Conservation (phyloP, 768 basidiomycete genomes). For the Psilocybe subaeruginosa region DNA sequence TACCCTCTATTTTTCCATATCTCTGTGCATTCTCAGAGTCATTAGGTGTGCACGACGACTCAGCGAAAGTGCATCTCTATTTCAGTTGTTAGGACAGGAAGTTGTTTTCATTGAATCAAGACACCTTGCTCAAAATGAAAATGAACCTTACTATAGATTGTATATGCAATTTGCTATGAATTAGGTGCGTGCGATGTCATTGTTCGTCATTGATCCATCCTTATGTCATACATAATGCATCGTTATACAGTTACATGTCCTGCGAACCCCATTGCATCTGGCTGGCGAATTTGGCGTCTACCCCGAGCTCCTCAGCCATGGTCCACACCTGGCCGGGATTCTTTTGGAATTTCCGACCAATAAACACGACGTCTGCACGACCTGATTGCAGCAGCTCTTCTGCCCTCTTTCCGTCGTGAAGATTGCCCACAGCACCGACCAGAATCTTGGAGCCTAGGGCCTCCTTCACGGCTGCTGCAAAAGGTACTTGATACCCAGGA, state of each 20-base stretch:
- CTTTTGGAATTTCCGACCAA: slow-evolving; percentile 57
- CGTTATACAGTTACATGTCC: slow-evolving; percentile 23
- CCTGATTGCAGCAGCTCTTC: slow-evolving; percentile 59
- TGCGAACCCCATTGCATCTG: slow-evolving; percentile 61
- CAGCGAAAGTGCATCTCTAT: too few species aligned
- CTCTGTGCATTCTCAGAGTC: too few species aligned
- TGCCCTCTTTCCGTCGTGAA: slow-evolving; percentile 55
- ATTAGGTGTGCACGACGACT: too few species aligned
- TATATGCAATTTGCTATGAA: too few species aligned
- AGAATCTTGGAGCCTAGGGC: slow-evolving; percentile 36
- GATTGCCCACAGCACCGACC: slow-evolving; percentile 54
- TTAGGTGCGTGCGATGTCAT: too few species aligned
- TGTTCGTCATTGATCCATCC: too few species aligned
- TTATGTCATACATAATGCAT: too few species aligned
- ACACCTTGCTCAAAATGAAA: too few species aligned
- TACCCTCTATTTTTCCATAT: neutral
- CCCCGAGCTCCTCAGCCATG: slow-evolving; percentile 59
- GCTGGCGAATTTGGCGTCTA: slow-evolving; percentile 46
- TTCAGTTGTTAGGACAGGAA: too few species aligned
- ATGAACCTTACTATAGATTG: too few species aligned
- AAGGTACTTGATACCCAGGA: slow-evolving; percentile 55
- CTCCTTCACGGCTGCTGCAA: slow-evolving; percentile 54
- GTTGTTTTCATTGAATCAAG: too few species aligned
- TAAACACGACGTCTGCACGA: slow-evolving; percentile 60
- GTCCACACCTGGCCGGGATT: slow-evolving; percentile 56